phyloP scores from a whole-genome alignment of 2,329 filamentous ascomycete genomes.

The Plenodomus biglobosus region DNA sequence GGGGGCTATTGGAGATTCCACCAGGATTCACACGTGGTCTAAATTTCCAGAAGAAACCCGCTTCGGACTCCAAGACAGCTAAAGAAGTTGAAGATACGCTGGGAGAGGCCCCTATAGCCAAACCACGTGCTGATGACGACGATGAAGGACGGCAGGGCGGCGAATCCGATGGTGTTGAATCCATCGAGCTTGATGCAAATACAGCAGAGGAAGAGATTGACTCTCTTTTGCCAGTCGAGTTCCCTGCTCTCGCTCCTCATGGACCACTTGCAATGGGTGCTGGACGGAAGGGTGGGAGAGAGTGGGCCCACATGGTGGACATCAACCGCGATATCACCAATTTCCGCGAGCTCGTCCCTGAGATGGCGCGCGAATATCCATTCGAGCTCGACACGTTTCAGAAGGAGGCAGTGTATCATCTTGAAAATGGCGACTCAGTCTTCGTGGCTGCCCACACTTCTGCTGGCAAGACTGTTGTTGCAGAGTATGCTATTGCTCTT shows the following conservation, averaged over 20 bases:
- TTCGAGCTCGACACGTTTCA: conserved; percentile 98
- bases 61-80: conserved; percentile 62
- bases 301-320: conserved; percentile 99
- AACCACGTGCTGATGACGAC: conserved; percentile 25
- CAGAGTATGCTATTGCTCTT: conserved; percentile 94
- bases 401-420: conserved; percentile 96
- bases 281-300: conserved; percentile 72
- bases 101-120: conserved; percentile 50
- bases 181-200: conserved; percentile 47
- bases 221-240: conserved; percentile 84
- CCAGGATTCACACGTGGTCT: conserved; percentile 82
- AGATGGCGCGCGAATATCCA: conserved; percentile 95
- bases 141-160: conserved; percentile 29
- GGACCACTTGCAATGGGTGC: conserved; percentile 72
- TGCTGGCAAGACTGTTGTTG: conserved; percentile 96
- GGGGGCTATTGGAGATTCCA: conserved; percentile 75
- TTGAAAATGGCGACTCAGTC: conserved; percentile 94
- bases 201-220: conserved; percentile 70
- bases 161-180: conserved; percentile 29
- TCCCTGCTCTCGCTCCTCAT: conserved; percentile 84
- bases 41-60: conserved; percentile 64
- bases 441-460: conserved; percentile 98
- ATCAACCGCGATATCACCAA: conserved; percentile 92
- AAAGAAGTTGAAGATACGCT: conserved; percentile 69
- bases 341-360: conserved; percentile 87